phyloP scores from a whole-genome alignment of 1,284 basidiomycete genomes.

The Cutaneotrichosporon cutaneum region DNA sequence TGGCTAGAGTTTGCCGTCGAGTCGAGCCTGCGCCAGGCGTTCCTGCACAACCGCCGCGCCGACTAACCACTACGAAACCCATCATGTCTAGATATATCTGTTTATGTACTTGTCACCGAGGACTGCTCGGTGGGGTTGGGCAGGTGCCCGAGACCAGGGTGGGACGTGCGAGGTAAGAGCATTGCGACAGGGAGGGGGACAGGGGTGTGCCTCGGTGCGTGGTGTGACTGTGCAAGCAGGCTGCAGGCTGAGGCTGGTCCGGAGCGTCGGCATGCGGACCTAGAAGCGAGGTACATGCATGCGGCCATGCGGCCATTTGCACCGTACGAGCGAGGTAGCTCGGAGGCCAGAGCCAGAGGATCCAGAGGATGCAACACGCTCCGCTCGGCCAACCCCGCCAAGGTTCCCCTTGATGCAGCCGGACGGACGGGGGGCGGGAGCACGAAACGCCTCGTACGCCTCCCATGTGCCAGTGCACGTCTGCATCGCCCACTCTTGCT shows the following conservation, averaged over 20 bases:
- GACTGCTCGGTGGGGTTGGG: not conserved
- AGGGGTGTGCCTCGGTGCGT: not conserved
- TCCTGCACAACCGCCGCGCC: not conserved
- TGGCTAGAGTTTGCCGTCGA: not conserved
- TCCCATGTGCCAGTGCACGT: not conserved
- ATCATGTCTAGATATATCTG: conserved; percentile 1
- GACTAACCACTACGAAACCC: not conserved
- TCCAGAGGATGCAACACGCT: too few species aligned
- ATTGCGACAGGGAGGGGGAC: not conserved
- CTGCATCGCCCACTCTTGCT: not conserved
- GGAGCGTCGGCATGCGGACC: too few species aligned
- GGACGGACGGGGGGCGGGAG: not conserved
- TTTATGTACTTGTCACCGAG: not conserved
- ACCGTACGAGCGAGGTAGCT: too few species aligned
- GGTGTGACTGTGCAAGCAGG: not conserved
- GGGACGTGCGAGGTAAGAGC: not conserved
- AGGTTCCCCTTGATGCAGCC: not conserved
- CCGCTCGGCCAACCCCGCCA: not conserved
- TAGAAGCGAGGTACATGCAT: too few species aligned
- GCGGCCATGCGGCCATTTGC: too few species aligned
- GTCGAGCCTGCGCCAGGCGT: not conserved
- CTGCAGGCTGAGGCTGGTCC: too few species aligned
- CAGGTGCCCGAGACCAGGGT: not conserved
- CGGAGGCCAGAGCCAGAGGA: too few species aligned
- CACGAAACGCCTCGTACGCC: too few species aligned